These are phyloP conservation scores for Solanum dulcamara DNA, from an alignment of 257 asterid genomes.

Conservation along the genomic window DNA sequence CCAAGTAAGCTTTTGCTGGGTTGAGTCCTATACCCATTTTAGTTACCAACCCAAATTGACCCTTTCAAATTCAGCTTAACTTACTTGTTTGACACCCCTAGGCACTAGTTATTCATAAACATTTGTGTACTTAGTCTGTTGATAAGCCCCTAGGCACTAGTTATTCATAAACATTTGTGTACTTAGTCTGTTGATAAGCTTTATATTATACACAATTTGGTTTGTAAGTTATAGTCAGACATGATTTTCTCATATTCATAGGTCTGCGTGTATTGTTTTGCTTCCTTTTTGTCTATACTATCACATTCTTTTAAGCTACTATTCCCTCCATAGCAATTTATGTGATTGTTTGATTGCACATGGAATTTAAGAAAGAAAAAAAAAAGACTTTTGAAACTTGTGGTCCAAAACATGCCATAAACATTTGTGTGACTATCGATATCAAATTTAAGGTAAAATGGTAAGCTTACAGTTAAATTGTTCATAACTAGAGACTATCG, in stretches of 20 bases:
- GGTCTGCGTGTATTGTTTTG: neutral
- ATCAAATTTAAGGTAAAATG: neutral
- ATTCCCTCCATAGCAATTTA: neutral
- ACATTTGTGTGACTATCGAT: neutral
- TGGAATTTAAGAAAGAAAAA: neutral
- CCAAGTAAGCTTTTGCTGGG: neutral
- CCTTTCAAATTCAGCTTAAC: neutral
- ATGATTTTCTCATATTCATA: neutral
- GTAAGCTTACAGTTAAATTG: neutral
- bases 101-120: neutral
- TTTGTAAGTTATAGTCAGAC: neutral
- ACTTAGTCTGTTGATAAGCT: neutral
- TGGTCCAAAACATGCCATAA: neutral
- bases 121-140: neutral
- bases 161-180: neutral
- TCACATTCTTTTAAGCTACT: neutral
- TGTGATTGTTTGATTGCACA: neutral
- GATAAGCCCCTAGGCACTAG: neutral
- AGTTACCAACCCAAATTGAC: neutral
- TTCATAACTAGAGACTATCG: too few species aligned
- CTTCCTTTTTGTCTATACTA: neutral
- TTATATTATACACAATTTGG: neutral
- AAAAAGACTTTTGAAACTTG: neutral
- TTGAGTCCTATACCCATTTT: too few species aligned
- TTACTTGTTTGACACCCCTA: neutral